Evolutionary conservation across 1,284 basidiomycete genomes (phyloP).

Genomic region (Caloboletus firmus): DNA sequence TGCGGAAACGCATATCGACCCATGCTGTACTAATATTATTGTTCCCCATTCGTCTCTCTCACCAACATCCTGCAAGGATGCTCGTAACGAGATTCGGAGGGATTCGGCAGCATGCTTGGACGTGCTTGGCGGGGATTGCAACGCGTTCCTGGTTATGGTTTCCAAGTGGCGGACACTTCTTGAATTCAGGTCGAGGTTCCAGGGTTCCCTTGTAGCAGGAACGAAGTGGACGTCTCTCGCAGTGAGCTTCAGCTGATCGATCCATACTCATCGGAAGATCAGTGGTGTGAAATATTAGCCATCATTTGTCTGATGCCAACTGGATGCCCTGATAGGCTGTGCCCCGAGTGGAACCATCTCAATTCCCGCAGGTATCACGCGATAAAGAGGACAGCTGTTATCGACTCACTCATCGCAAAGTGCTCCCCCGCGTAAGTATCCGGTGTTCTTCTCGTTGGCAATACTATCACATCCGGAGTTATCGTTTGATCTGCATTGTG

Average conservation of each 20-base stretch:
- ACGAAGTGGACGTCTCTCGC: background rate
- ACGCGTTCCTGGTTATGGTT: background rate
- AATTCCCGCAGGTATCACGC: background rate
- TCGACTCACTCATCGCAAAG: too few relatives aligned
- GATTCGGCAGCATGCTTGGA: background rate
- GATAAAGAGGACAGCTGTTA: background rate
- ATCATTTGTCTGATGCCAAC: background rate
- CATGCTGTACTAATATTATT: background rate
- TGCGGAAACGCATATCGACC: too few relatives aligned
- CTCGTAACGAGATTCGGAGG: too few relatives aligned
- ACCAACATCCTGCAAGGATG: background rate
- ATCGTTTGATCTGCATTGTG: too few relatives aligned
- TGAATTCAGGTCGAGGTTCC: slow-evolving; percentile 38
- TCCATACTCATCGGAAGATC: slow-evolving; percentile 35
- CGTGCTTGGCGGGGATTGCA: background rate
- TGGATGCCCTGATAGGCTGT: background rate
- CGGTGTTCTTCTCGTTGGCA: too few relatives aligned
- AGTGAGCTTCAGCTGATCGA: background rate
- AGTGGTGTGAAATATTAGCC: background rate
- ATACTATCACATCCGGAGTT: background rate
- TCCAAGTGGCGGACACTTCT: background rate
- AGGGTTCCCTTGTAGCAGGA: slow-evolving; percentile 34
- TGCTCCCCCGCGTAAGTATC: too few relatives aligned
- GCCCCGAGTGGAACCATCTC: background rate
- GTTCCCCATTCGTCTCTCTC: background rate